Evolutionary conservation across 176 grass and related monocot genomes (phyloP).

Genomic region (Olyra latifolia): DNA sequence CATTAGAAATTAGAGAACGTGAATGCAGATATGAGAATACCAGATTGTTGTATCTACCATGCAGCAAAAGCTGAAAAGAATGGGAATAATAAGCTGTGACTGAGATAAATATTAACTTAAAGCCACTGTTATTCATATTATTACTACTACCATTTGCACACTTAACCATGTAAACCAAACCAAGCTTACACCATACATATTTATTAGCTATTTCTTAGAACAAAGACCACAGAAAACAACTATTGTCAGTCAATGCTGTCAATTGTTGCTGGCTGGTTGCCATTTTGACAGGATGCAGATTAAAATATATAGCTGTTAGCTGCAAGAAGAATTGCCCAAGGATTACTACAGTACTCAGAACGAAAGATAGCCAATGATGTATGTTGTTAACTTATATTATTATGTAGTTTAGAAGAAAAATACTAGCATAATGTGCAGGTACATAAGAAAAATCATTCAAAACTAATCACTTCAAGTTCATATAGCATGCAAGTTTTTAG

Average conservation of each 20-base stretch:
- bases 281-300: background rate
- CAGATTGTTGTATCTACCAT: background rate
- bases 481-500: background rate
- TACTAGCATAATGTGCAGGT: background rate
- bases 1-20: background rate
- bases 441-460: background rate
- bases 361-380: background rate
- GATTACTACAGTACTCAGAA: background rate
- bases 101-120: background rate
- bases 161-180: background rate
- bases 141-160: background rate
- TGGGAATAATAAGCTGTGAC: background rate
- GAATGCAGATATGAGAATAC: background rate
- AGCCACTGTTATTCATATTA: background rate
- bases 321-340: background rate
- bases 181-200: background rate
- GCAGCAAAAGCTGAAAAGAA: background rate
- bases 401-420: background rate
- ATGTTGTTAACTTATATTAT: background rate
- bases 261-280: background rate
- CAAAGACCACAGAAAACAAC: conserved; percentile 10
- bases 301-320: background rate
- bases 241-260: background rate
- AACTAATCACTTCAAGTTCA: conserved; percentile 9
- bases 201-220: conserved; percentile 7